Conservation (phyloP, 2,329 filamentous ascomycete species). For the Colletotrichum chrysophilum region DNA sequence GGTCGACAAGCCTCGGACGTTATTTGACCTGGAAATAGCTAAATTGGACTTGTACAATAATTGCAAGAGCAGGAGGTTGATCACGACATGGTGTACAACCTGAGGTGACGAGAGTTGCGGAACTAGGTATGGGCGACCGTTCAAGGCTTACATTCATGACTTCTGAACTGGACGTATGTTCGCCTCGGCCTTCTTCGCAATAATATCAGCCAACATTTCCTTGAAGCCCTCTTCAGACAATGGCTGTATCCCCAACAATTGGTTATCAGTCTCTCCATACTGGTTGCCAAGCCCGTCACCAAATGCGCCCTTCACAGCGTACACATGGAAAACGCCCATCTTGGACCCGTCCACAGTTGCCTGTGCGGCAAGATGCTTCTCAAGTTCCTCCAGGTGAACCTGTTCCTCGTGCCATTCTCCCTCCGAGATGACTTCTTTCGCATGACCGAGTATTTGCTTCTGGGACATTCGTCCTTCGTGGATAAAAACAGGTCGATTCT, state of each 20-base stretch:
- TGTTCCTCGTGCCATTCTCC: not conserved
- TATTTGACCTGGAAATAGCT: not conserved
- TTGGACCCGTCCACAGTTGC: not conserved
- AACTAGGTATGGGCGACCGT: accelerated
- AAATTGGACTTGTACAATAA: not conserved
- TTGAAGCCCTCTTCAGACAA: not conserved
- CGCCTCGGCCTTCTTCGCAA: not conserved
- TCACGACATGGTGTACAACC: not conserved
- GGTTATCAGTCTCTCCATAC: not conserved
- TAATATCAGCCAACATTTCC: not conserved
- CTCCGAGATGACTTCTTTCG: not conserved
- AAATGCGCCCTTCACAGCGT: not conserved
- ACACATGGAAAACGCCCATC: not conserved
- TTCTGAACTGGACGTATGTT: not conserved
- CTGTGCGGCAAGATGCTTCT: not conserved
- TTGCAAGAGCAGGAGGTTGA: not conserved
- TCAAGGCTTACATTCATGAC: accelerated
- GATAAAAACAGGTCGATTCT: not conserved
- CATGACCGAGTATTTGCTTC: not conserved
- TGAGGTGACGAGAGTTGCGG: not conserved
- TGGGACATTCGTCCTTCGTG: not conserved
- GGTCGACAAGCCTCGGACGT: not conserved
- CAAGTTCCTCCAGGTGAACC: not conserved
- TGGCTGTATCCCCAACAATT: not conserved
- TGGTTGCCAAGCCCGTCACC: not conserved